Evolutionary conservation across 495 filamentous ascomycete species (phyloP).

Genomic region (Staphylotrichum longicolle): DNA sequence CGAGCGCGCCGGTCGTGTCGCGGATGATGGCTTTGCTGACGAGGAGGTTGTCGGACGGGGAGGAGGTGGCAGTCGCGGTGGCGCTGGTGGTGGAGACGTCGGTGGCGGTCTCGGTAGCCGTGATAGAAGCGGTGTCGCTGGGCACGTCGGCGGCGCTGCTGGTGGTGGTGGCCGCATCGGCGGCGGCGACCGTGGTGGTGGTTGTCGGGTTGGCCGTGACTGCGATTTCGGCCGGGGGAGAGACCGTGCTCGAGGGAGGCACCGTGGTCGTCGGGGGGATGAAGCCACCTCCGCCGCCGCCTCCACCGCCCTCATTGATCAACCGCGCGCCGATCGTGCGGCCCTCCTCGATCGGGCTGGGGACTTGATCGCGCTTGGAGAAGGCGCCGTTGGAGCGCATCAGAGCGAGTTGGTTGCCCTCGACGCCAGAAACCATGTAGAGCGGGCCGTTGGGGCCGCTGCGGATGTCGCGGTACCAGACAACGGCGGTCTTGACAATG

Average conservation of each 20-base stretch:
- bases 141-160: too few relatives aligned
- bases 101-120: background rate
- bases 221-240: too few relatives aligned
- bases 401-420: conserved; percentile 4
- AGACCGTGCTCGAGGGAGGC: too few relatives aligned
- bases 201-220: too few relatives aligned
- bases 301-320: too few relatives aligned
- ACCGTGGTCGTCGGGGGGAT: too few relatives aligned
- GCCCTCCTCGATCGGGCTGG: too few relatives aligned
- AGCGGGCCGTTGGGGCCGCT: background rate
- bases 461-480: conserved; percentile 14
- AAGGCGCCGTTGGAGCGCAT: background rate
- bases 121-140: too few relatives aligned
- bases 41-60: background rate
- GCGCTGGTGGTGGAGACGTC: background rate
- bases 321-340: too few relatives aligned
- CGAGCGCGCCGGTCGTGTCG: conserved; percentile 4
- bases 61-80: background rate
- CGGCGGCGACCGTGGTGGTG: too few relatives aligned
- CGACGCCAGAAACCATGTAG: background rate
- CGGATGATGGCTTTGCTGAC: background rate
- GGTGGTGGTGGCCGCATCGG: too few relatives aligned
- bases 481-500: background rate
- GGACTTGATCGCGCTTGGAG: background rate
- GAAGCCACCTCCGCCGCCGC: too few relatives aligned